Base-by-base conservation (phyloP, 495 filamentous ascomycete species). In the Neurospora intermedia region DNA sequence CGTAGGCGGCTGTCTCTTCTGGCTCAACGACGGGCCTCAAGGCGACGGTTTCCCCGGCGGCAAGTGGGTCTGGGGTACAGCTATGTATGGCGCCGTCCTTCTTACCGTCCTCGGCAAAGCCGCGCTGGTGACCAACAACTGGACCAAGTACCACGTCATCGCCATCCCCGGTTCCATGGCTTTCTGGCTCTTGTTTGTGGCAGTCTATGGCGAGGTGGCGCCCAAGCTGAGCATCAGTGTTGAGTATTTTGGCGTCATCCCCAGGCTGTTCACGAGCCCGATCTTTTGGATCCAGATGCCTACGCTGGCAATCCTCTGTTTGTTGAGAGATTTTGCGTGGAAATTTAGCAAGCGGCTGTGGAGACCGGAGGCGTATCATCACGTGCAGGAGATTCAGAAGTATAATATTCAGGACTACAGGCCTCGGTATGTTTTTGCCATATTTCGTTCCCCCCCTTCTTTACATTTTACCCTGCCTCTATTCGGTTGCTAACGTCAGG, bases 341-440 rank as follows among this genome's bases (percentile, higher is more conserved):
- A 92, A 92, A 79, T 94, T 93, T 78, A 90, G 89, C 74, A 98
- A 97, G 85, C 90, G 96, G 46, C 96, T 99, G 92, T 98, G 98
- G 84, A 90, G 89, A 73, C 96, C 96, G 46, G 92, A 98, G 84
- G 88, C 93, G 42, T 99, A 99, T 78, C 96, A 99, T 77, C 96
- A 99, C 81, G 93, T 99, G 62, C 96, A 99, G 83, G 96, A 99
- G 83, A 99, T 99, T 75, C 96, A 99, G 82, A 99, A 99, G 82
- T 99, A 97, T 84, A 99, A 99, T 78, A 96, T 99, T 71, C 96
- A 98, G 82, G 96, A 99, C 84, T 99, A 99, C 81, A 88, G 96
- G 74, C 96, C 96, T 54, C 86, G 95, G 88, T 92, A 88, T 69
- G 80, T 76, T 73, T 74, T 72, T 42, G 13, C 72, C 39, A 45